Evolutionary conservation across 2,329 filamentous ascomycete species (phyloP).

Genomic region (Thielaviopsis euricoi): DNA sequence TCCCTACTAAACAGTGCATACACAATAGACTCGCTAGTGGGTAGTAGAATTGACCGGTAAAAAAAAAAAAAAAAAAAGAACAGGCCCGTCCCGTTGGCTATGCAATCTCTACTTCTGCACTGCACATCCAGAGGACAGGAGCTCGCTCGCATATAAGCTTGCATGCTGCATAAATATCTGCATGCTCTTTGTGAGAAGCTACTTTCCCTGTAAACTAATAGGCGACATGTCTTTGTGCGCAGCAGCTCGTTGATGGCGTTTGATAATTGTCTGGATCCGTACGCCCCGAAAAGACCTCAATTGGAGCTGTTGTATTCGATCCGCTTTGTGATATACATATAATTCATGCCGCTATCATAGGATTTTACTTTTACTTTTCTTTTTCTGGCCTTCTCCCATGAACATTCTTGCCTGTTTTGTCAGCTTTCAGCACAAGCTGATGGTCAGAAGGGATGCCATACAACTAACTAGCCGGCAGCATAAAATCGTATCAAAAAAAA

Average conservation of each 20-base stretch:
- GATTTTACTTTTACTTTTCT: neutral
- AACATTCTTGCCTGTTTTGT: neutral
- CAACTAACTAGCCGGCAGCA: too few relatives aligned
- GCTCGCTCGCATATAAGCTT: neutral
- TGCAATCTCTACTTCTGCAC: neutral
- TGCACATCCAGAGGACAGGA: neutral
- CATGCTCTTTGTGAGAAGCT: neutral
- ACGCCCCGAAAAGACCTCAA: neutral
- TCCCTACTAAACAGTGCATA: neutral
- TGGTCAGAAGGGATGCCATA: neutral
- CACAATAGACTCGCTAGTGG: too few relatives aligned
- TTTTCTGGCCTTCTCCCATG: neutral
- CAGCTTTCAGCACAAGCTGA: neutral
- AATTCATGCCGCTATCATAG: neutral
- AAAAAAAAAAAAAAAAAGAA: too few relatives aligned
- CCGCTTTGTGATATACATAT: neutral
- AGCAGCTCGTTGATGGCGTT: neutral
- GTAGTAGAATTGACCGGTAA: too few relatives aligned
- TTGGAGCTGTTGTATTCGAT: neutral
- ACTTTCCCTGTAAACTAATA: neutral
- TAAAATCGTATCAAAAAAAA: too few relatives aligned
- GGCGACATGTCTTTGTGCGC: too few relatives aligned
- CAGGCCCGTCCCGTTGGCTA: neutral
- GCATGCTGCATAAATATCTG: neutral
- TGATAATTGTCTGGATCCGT: neutral